A percentile compares a stretch with the other conserved stretches of the same genome.
Evolutionary conservation across 2,329 filamentous ascomycete species (phyloP).

Genomic region (Penicillium sp.): DNA sequence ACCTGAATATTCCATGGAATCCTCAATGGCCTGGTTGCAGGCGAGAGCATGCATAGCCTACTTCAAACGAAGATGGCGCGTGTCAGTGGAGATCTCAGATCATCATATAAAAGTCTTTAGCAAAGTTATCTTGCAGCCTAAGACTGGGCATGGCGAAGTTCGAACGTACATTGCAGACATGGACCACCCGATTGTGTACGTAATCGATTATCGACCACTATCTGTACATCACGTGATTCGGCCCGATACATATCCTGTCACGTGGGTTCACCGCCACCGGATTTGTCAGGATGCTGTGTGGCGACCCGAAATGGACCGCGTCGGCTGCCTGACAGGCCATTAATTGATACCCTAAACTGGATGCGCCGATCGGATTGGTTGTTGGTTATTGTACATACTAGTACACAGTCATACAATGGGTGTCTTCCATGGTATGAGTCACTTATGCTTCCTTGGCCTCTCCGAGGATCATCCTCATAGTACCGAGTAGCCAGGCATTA

Average conservation of each 20-base stretch:
- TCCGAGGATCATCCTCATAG: not conserved
- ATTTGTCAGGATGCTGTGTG: slow-evolving; percentile 5
- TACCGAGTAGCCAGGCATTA: not conserved
- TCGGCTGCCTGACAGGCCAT: slow-evolving; percentile 7
- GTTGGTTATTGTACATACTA: not conserved
- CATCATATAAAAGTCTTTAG: not conserved
- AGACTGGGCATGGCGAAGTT: slow-evolving; percentile 5
- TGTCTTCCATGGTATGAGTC: slow-evolving; percentile 6
- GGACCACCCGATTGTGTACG: slow-evolving; percentile 6
- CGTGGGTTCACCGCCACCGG: slow-evolving; percentile 9
- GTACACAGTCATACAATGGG: slow-evolving; percentile 3
- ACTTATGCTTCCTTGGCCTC: slow-evolving; percentile 3
- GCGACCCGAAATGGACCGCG: not conserved
- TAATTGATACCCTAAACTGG: slow-evolving; percentile 9
- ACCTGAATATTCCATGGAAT: not conserved
- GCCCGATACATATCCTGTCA: not conserved
- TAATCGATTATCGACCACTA: no score
- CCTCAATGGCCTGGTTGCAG: not conserved
- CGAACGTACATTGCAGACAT: slow-evolving; percentile 4
- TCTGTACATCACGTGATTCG: no score
- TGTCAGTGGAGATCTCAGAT: not conserved
- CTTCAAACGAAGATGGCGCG: not conserved
- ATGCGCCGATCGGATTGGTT: slow-evolving; percentile 2
- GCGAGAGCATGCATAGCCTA: slow-evolving; percentile 3
- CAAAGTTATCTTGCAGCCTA: slow-evolving; percentile 10